A percentile compares a stretch with the other conserved stretches of the same genome.
Evolutionary conservation across 2,329 filamentous ascomycete species (phyloP).

Genomic region (Aspergillus tubingensis): DNA sequence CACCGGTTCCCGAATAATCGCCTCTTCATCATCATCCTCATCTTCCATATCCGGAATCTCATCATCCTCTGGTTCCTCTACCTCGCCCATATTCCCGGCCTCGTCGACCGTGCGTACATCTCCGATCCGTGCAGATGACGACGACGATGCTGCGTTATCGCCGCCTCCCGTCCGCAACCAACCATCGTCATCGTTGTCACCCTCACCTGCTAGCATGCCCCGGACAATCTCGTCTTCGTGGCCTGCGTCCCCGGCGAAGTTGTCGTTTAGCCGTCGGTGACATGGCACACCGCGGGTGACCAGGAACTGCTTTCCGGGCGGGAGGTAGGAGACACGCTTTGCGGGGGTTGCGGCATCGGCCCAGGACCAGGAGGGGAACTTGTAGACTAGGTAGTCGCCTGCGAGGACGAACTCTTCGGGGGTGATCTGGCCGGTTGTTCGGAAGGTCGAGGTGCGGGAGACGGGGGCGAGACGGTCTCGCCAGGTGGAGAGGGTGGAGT

Average conservation of each 20-base stretch:
- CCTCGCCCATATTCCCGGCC: slow-evolving; percentile 79
- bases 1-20: slow-evolving; percentile 79
- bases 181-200: slow-evolving; percentile 75
- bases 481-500: slow-evolving; percentile 88
- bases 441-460: slow-evolving; percentile 88
- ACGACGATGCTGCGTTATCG: slow-evolving; percentile 61
- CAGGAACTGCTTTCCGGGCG: slow-evolving; percentile 88
- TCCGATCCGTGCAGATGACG: slow-evolving; percentile 70
- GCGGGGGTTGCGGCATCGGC: slow-evolving; percentile 79
- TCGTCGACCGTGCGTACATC: slow-evolving; percentile 90
- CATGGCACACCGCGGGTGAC: slow-evolving; percentile 94
- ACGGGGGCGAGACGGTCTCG: slow-evolving; percentile 90
- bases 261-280: slow-evolving; percentile 84
- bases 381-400: slow-evolving; percentile 97
- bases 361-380: slow-evolving; percentile 99
- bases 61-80: slow-evolving; percentile 58
- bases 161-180: slow-evolving; percentile 83
- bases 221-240: slow-evolving; percentile 83
- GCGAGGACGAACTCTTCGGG: slow-evolving; percentile 95
- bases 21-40: slow-evolving; percentile 89
- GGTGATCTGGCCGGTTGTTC: slow-evolving; percentile 90
- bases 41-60: slow-evolving; percentile 99
- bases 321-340: slow-evolving; percentile 79
- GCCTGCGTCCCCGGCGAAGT: slow-evolving; percentile 86
- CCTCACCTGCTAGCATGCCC: slow-evolving; percentile 64